These are phyloP conservation scores for Clavaria fumosa DNA, from an alignment of 768 basidiomycete genomes.

Conservation along the genomic window DNA sequence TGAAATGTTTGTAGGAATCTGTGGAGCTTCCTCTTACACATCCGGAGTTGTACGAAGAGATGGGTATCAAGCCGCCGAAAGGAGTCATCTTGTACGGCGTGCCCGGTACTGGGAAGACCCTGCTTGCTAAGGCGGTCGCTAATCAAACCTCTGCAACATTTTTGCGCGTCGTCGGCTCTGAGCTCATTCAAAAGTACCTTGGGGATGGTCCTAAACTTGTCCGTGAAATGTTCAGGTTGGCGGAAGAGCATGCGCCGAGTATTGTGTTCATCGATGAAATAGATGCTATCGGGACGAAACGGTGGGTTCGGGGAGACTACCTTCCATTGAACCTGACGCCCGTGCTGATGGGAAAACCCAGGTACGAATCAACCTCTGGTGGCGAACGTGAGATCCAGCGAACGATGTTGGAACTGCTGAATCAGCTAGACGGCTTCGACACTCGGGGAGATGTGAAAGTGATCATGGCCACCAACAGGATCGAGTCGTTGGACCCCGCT, in stretches of 20 bases:
- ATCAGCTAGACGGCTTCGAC: slow-evolving; percentile 99
- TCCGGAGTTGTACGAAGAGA: slow-evolving; percentile 97
- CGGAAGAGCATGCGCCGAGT: slow-evolving; percentile 95
- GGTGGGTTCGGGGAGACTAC: slow-evolving; percentile 32
- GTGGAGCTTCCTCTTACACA: slow-evolving; percentile 96
- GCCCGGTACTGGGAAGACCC: slow-evolving; percentile 95
- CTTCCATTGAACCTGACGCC: background rate
- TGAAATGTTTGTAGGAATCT: slow-evolving; percentile 54
- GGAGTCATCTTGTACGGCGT: slow-evolving; percentile 99
- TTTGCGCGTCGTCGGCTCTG: slow-evolving; percentile 91
- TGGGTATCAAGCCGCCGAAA: slow-evolving; percentile 99
- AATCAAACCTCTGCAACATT: slow-evolving; percentile 98
- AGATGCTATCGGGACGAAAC: slow-evolving; percentile 95
- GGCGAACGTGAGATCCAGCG: slow-evolving; percentile 99
- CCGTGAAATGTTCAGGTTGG: slow-evolving; percentile 90
- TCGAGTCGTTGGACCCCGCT: slow-evolving; percentile 94
- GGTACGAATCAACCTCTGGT: slow-evolving; percentile 96
- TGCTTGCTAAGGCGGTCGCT: slow-evolving; percentile 93
- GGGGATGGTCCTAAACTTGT: slow-evolving; percentile 98
- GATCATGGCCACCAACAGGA: slow-evolving; percentile 98
- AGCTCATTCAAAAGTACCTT: slow-evolving; percentile 98
- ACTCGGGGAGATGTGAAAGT: slow-evolving; percentile 99
- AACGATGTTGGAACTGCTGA: slow-evolving; percentile 96
- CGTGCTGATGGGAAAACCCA: slow-evolving; percentile 18
- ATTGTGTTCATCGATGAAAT: slow-evolving; percentile 99